Conservation (phyloP, 768 basidiomycete species). For the Plicaturopsis crispa region DNA sequence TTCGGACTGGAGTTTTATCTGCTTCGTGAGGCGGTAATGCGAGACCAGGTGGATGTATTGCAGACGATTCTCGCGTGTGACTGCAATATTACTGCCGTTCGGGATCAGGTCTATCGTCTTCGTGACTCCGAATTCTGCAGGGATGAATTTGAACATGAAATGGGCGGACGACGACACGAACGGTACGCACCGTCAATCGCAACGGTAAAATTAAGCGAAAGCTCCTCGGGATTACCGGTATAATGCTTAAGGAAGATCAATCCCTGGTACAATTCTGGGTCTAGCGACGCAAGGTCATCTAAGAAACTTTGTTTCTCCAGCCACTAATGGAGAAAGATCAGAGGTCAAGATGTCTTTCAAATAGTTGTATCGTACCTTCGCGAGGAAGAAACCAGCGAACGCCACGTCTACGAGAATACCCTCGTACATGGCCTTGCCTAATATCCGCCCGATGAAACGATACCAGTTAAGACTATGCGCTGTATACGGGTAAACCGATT, state of each 20-base stretch:
- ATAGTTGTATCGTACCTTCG: constrained; percentile 46
- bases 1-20: constrained; percentile 78
- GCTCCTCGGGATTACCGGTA: constrained; percentile 75
- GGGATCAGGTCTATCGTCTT: constrained; percentile 73
- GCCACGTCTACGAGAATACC: constrained; percentile 93
- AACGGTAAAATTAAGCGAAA: constrained; percentile 86
- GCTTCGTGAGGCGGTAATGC: constrained; percentile 80
- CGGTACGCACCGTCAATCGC: constrained; percentile 65
- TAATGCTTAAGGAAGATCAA: constrained; percentile 92
- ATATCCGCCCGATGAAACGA: constrained; percentile 83
- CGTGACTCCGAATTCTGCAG: constrained; percentile 76
- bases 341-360: neutral
- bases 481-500: constrained; percentile 23
- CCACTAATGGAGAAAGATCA: constrained; percentile 46
- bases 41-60: constrained; percentile 87
- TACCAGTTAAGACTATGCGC: constrained; percentile 89
- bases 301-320: constrained; percentile 87
- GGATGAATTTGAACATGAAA: constrained; percentile 3
- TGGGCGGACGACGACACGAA: neutral
- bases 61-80: constrained; percentile 84
- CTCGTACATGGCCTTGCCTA: constrained; percentile 96
- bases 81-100: constrained; percentile 73
- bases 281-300: constrained; percentile 88
- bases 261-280: constrained; percentile 88
- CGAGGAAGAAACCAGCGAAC: constrained; percentile 92